Evolutionary conservation across 2,329 filamentous ascomycete species (phyloP).

Genomic region (Chrysoporthe puriensis): DNA sequence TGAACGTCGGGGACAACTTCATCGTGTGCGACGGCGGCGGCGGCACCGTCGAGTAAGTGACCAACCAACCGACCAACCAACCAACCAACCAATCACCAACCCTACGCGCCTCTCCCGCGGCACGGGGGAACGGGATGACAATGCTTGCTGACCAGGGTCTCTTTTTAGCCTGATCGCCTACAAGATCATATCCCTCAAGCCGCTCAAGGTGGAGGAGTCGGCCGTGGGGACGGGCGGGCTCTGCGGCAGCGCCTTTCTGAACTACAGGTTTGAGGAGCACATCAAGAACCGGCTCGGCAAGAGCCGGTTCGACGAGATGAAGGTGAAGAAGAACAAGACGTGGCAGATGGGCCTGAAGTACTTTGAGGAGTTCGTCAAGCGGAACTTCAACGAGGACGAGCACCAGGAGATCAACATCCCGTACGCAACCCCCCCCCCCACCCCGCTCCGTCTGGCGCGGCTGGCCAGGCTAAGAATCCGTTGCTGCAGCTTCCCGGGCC

Average conservation of each 20-base stretch:
- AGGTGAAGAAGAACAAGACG: conserved; percentile 74
- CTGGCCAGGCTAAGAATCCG: conserved; percentile 27
- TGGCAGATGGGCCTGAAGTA: conserved; percentile 81
- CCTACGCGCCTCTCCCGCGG: too few species aligned
- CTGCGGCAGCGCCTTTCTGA: conserved; percentile 78
- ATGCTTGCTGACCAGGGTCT: conserved; percentile 30
- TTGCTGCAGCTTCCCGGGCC: conserved; percentile 64
- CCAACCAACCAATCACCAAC: not conserved
- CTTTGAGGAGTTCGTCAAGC: conserved; percentile 84
- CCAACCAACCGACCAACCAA: not conserved
- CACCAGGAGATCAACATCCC: conserved; percentile 78
- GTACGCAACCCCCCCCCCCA: conserved; percentile 43
- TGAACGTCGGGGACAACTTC: conserved; percentile 70
- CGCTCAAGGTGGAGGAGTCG: conserved; percentile 75
- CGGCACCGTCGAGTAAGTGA: conserved; percentile 67
- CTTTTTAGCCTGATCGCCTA: conserved; percentile 70
- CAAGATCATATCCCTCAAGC: conserved; percentile 74
- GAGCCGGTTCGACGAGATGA: conserved; percentile 73
- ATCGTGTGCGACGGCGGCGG: conserved; percentile 66
- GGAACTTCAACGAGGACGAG: conserved; percentile 81
- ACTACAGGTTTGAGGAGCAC: conserved; percentile 80
- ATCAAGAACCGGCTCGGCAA: conserved; percentile 69
- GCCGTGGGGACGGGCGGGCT: conserved; percentile 78
- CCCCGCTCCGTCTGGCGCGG: conserved; percentile 3
- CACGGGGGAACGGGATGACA: not conserved